Evolutionary conservation across 2,329 filamentous ascomycete genomes (phyloP), one percentile per base, ranked within the genome.

Genomic region (Scedosporium aurantiacum): DNA sequence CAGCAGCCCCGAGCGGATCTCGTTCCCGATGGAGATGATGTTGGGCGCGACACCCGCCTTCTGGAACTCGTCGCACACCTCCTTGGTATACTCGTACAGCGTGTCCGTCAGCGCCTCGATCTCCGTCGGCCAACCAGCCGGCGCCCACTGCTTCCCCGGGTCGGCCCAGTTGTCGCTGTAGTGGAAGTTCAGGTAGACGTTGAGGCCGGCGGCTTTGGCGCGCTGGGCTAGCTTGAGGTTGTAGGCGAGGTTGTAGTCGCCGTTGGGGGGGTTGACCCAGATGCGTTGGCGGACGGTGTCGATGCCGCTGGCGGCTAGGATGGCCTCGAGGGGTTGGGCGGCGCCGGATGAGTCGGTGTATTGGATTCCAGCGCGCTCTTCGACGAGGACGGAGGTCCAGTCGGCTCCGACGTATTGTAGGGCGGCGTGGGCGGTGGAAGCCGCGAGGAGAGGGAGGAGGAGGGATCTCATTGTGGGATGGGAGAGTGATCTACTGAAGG

Each of bases 161-260:
- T 89, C 87, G 0, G 87, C 87, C 87, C 86, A 90, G 1, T 82
- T 87, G 72, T 89, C 85, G 69, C 81, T 84, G 66, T 83, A 83
- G 71, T 89, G 85, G 63, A 90, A 74, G 65, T 88, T 83, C 18
- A 89, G 73, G 66, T 81, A 82, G 43, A 88, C 75, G 2, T 75
- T 76, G 60, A 90, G 69, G 0, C 86, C 87, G 0, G 80, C 84
- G 2, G 82, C 81, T 66, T 84, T 79, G 2, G 86, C 85, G 58
- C 87, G 79, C 69, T 81, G 80, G 3, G 84, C 87, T n/a, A 90
- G 77, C 61, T 81, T 74, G 64, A 91, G 69, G 69, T 89, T 90
- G 73, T 90, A 90, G 63, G 82, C 82, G 50, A 90, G 76, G 70
- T 87, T 81, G 71, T 90, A 90, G 65, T 79, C 78, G 55, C 85